A percentile compares a stretch with the other conserved stretches of the same genome.
phyloP scores from a whole-genome alignment of 345 rosid genomes.

The Microthlaspi erraticum region DNA sequence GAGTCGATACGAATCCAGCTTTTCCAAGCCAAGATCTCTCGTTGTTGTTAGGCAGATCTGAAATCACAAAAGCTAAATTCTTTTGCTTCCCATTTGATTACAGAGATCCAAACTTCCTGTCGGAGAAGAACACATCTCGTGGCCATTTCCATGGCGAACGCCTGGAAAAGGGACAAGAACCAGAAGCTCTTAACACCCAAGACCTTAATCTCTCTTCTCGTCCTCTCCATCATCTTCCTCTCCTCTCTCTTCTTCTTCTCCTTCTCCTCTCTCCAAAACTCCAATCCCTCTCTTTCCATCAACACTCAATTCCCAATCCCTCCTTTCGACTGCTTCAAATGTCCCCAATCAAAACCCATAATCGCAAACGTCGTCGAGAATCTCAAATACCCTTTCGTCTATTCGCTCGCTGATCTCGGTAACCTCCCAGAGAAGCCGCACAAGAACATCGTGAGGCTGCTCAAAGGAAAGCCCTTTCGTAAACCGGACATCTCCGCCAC shows the following conservation, averaged over 20 bases:
- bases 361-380: constrained; percentile 87
- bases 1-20: background rate
- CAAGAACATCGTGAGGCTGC: constrained; percentile 85
- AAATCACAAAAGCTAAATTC: background rate
- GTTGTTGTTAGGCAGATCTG: constrained; percentile 30
- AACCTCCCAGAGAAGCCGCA: constrained; percentile 91
- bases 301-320: constrained; percentile 47
- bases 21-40: constrained; percentile 23
- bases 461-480: constrained; percentile 90
- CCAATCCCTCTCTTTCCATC: constrained; percentile 29
- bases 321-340: constrained; percentile 70
- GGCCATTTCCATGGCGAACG: constrained; percentile 63
- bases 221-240: constrained; percentile 55
- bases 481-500: constrained; percentile 90
- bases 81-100: background rate
- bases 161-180: constrained; percentile 69
- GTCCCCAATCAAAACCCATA: constrained; percentile 84
- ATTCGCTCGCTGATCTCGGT: constrained; percentile 87
- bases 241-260: constrained; percentile 55
- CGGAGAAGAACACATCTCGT: background rate
- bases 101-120: constrained; percentile 18
- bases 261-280: constrained; percentile 27
- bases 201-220: constrained; percentile 51
- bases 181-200: constrained; percentile 60
- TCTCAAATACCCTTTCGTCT: constrained; percentile 75